These are phyloP conservation scores for Collybiopsis luxurians DNA, from an alignment of 768 basidiomycete species.

Conservation along the genomic window DNA sequence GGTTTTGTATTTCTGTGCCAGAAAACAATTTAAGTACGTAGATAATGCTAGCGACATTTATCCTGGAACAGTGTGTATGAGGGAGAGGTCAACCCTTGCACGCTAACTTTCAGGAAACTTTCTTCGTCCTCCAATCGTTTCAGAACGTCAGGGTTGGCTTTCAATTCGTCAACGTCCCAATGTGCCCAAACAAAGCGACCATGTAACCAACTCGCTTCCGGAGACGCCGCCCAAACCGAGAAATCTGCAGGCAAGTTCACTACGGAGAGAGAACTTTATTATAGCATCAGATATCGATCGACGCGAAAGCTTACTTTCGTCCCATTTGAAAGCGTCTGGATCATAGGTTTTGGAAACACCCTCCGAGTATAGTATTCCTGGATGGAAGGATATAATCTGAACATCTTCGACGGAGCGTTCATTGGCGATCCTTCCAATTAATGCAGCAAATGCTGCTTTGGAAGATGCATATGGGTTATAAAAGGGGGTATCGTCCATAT, in stretches of 20 bases:
- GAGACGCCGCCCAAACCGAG: conserved; percentile 1
- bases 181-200: conserved; percentile 1
- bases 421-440: background rate
- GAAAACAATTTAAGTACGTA: no score
- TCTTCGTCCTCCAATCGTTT: background rate
- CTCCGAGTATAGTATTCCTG: background rate
- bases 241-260: background rate
- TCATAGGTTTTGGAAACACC: background rate
- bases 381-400: background rate
- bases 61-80: no score
- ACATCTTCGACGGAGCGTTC: background rate
- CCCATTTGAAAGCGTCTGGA: background rate
- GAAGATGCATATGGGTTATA: background rate
- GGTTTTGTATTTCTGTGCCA: no score
- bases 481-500: background rate
- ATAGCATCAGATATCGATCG: background rate
- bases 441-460: background rate
- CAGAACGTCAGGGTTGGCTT: background rate
- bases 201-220: conserved; percentile 2
- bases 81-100: background rate
- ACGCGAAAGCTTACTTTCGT: background rate
- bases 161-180: conserved; percentile 1
- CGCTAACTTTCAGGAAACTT: background rate
- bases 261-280: background rate
- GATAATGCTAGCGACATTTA: no score